A percentile compares a stretch with the other conserved stretches of the same genome.
phyloP scores from a whole-genome alignment of 495 filamentous ascomycete species.

The Glonium stellatum region DNA sequence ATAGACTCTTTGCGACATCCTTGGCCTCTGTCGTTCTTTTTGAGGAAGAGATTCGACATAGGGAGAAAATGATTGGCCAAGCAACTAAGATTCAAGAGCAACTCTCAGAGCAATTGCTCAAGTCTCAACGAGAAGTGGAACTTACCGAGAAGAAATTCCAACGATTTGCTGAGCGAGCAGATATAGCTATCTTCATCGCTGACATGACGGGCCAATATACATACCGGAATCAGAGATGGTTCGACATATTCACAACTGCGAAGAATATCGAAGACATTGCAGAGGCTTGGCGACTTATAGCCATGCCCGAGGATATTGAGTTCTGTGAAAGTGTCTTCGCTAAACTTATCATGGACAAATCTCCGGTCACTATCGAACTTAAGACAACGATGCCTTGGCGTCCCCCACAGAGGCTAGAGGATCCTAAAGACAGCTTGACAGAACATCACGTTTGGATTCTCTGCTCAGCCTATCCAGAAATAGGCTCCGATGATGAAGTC shows the following conservation, averaged over 20 bases:
- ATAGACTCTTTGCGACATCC: slow-evolving; percentile 21
- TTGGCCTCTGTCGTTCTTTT: slow-evolving; percentile 26
- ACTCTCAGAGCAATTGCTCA: slow-evolving; percentile 17
- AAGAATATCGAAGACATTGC: not conserved
- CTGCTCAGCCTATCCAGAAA: not conserved
- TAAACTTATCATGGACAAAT: not conserved
- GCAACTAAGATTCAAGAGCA: slow-evolving; percentile 17
- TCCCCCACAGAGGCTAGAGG: not conserved
- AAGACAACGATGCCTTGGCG: slow-evolving; percentile 2
- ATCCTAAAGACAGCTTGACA: not conserved
- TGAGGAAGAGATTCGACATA: slow-evolving; percentile 23
- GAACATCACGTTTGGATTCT: slow-evolving; percentile 3
- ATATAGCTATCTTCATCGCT: slow-evolving; percentile 3
- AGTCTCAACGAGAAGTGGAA: slow-evolving; percentile 13
- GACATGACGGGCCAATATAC: not conserved
- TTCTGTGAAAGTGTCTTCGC: slow-evolving; percentile 4
- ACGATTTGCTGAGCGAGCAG: slow-evolving; percentile 4
- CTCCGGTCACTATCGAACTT: not conserved
- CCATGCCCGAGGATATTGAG: slow-evolving; percentile 1
- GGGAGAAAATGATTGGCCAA: slow-evolving; percentile 8
- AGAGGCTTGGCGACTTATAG: not conserved
- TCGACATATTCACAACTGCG: slow-evolving; percentile 1
- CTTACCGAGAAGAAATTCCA: slow-evolving; percentile 1
- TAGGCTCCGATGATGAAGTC: not conserved
- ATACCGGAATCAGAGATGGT: slow-evolving; percentile 7